Conservation (phyloP, 106 monocot species). For the Dendrobium huoshanense region DNA sequence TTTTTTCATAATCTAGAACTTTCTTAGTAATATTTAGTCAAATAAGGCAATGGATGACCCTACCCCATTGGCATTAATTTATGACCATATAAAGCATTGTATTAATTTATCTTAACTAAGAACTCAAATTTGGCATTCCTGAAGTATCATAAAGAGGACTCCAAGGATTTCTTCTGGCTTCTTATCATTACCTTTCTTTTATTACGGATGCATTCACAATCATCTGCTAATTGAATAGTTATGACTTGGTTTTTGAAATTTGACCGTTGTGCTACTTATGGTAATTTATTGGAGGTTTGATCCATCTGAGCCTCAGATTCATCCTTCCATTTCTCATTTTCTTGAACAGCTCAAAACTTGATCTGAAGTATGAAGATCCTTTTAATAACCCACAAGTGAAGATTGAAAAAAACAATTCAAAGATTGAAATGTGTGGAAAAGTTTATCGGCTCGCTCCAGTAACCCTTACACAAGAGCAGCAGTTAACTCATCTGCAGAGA, state of each 20-base stretch:
- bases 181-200: neutral
- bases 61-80: neutral
- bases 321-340: neutral
- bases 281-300: neutral
- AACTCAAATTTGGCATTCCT: neutral
- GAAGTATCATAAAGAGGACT: neutral
- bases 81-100: neutral
- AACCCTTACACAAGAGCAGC: conserved; percentile 72
- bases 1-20: too few relatives aligned
- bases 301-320: neutral
- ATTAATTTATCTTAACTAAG: neutral
- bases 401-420: conserved; percentile 47
- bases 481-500: conserved; percentile 67
- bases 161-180: neutral
- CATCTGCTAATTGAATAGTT: neutral
- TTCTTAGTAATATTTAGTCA: too few relatives aligned
- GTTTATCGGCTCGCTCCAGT: conserved; percentile 75
- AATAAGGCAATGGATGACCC: neutral
- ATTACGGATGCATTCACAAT: neutral
- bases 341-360: conserved; percentile 49
- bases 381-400: conserved; percentile 92
- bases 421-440: conserved; percentile 85
- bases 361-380: conserved; percentile 79
- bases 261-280: neutral
- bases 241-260: neutral